phyloP scores from a whole-genome alignment of 805 yeast species.

The Starmerella bombicola region DNA sequence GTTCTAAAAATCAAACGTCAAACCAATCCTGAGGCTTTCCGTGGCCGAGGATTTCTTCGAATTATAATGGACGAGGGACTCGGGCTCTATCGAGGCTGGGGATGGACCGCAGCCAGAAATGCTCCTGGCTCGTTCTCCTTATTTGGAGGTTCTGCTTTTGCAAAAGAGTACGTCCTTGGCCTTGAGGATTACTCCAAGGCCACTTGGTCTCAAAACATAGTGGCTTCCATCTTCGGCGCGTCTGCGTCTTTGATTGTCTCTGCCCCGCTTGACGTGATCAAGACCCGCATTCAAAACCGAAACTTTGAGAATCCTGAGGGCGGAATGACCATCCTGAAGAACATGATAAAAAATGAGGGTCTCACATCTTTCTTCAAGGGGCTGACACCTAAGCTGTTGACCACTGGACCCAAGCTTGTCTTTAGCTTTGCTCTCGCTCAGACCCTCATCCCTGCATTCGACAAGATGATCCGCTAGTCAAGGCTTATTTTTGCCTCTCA shows the following conservation, averaged over 20 bases:
- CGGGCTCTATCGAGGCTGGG: slow-evolving; percentile 95
- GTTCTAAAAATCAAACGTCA: slow-evolving; percentile 97
- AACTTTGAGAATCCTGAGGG: slow-evolving; percentile 91
- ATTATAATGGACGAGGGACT: slow-evolving; percentile 85
- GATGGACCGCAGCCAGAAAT: slow-evolving; percentile 99
- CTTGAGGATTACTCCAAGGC: slow-evolving; percentile 79
- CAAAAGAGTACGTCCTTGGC: slow-evolving; percentile 88
- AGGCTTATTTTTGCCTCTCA: too few relatives aligned
- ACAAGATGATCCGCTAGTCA: slow-evolving; percentile 40
- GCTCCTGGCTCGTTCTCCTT: slow-evolving; percentile 98
- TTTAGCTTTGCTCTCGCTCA: slow-evolving; percentile 98
- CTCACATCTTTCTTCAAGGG: slow-evolving; percentile 87
- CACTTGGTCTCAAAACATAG: slow-evolving; percentile 88
- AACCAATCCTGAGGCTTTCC: slow-evolving; percentile 99
- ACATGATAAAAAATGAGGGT: slow-evolving; percentile 89
- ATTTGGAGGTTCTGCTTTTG: slow-evolving; percentile 97
- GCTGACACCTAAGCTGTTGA: slow-evolving; percentile 85
- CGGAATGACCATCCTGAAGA: slow-evolving; percentile 83
- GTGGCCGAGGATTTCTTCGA: slow-evolving; percentile 89
- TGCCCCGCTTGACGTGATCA: slow-evolving; percentile 95
- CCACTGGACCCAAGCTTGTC: slow-evolving; percentile 96
- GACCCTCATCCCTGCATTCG: slow-evolving; percentile 91
- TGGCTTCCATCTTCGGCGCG: slow-evolving; percentile 92
- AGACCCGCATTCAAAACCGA: slow-evolving; percentile 95
- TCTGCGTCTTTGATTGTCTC: slow-evolving; percentile 91